Conservation (phyloP, 192 early-diverging fungal genomes). For the Linnemannia hyalina region DNA sequence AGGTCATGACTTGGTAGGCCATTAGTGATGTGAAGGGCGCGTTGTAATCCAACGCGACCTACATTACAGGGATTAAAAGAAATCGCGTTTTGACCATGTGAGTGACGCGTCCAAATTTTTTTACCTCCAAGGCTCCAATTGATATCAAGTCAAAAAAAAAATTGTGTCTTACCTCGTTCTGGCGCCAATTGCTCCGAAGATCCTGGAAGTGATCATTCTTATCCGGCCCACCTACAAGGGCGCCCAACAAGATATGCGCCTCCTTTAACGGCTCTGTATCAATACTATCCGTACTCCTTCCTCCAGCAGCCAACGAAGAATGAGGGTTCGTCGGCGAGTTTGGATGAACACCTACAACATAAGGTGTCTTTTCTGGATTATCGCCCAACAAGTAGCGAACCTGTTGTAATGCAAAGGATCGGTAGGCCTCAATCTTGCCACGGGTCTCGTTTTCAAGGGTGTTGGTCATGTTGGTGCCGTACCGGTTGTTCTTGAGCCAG, state of each 20-base stretch:
- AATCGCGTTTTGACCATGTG: too few species aligned
- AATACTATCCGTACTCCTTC: constrained; percentile 55
- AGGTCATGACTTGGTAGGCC: constrained; percentile 62
- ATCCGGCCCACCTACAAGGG: constrained; percentile 66
- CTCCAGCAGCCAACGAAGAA: constrained; percentile 65
- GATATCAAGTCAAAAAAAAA: too few species aligned
- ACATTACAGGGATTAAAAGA: not conserved
- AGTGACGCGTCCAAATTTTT: not conserved
- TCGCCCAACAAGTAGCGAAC: constrained; percentile 65
- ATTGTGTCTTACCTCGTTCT: constrained; percentile 56
- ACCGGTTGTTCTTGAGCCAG: not conserved
- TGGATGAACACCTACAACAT: constrained; percentile 65
- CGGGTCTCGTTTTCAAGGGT: not conserved
- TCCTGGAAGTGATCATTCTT: constrained; percentile 63
- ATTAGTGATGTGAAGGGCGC: constrained; percentile 60
- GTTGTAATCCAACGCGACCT: constrained; percentile 65
- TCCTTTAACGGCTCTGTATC: constrained; percentile 45
- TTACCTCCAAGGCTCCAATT: too few species aligned
- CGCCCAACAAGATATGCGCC: constrained; percentile 60
- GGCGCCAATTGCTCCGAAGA: constrained; percentile 55
- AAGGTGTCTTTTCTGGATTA: constrained; percentile 65
- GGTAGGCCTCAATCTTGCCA: constrained; percentile 9
- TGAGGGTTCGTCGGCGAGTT: constrained; percentile 69
- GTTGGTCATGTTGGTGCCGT: not conserved
- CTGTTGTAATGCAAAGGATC: constrained; percentile 48